Conservation (phyloP, 78 protist species). For the Goniomonas avonlea region DNA sequence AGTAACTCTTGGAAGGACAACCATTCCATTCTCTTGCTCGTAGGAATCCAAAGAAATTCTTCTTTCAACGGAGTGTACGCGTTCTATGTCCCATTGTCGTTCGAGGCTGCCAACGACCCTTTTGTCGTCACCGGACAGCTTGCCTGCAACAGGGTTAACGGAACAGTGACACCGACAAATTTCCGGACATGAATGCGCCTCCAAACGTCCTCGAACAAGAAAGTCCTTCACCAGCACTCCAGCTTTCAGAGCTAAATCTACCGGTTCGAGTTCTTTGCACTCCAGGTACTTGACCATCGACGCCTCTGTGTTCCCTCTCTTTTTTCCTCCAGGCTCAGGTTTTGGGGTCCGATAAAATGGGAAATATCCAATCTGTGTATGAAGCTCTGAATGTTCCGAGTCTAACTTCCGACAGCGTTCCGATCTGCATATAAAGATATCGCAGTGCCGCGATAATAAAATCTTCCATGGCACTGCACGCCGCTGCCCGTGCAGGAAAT, state of each 20-base stretch:
- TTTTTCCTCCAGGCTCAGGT: no score
- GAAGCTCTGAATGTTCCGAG: no score
- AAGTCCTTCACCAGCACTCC: neutral
- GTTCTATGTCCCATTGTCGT: neutral
- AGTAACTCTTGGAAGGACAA: neutral
- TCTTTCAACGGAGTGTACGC: neutral
- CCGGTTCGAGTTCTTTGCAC: neutral
- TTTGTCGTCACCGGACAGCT: neutral
- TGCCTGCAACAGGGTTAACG: neutral
- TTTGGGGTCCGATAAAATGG: no score
- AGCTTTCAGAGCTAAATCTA: neutral
- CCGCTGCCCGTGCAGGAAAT: neutral
- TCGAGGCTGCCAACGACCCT: neutral
- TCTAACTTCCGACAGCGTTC: no score
- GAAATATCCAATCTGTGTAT: no score
- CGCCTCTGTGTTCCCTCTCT: no score
- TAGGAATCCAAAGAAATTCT: neutral
- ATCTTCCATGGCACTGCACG: no score
- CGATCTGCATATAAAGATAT: no score
- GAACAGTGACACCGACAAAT: neutral
- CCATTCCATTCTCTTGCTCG: no score
- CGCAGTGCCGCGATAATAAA: no score
- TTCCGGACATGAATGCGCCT: neutral
- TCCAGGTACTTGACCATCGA: slow-evolving; percentile 23
- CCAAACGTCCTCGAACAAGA: neutral